Percentiles rank a stretch among this genome's conserved stretches.
Evolutionary conservation across 148 eudicot genomes (phyloP).

Genomic region (Hydrangea macrophylla): DNA sequence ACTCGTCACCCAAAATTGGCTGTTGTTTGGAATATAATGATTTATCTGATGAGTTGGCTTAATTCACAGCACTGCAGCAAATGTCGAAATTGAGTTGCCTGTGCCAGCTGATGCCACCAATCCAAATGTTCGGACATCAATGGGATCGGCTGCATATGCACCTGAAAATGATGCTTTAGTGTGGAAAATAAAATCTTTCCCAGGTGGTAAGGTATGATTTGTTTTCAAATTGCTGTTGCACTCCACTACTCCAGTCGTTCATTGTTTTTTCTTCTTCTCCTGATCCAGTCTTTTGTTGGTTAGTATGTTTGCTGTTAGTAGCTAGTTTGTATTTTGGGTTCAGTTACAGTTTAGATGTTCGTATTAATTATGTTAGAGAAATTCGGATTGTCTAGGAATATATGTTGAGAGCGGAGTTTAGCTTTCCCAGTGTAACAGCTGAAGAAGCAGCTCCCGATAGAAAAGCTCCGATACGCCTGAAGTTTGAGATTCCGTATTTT

Average conservation of each 20-base stretch:
- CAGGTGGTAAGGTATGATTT: constrained; percentile 78
- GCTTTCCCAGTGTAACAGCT: constrained; percentile 69
- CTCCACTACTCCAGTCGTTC: too few species aligned
- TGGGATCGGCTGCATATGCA: constrained; percentile 91
- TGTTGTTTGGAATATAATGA: neutral
- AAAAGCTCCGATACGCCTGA: constrained; percentile 87
- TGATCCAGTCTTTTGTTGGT: too few species aligned
- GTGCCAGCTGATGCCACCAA: constrained; percentile 88
- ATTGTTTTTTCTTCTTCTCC: too few species aligned
- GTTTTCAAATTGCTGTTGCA: neutral
- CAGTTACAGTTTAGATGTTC: neutral
- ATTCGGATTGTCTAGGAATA: constrained; percentile 51
- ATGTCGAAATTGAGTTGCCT: constrained; percentile 93
- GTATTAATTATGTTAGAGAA: neutral
- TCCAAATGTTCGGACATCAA: constrained; percentile 87
- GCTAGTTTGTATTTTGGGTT: neutral
- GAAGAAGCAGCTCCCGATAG: constrained; percentile 74
- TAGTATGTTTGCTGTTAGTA: too few species aligned
- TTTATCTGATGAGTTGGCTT: constrained; percentile 14
- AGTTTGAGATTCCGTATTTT: constrained; percentile 97
- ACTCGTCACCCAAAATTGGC: too few species aligned
- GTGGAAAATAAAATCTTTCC: constrained; percentile 97
- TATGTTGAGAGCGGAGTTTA: constrained; percentile 81
- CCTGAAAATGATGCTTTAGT: constrained; percentile 83
- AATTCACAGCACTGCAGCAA: constrained; percentile 74